Evolutionary conservation across 192 early-diverging fungal species (phyloP), one percentile per base, ranked within the genome.

Genomic region (Coemansia umbellata): DNA sequence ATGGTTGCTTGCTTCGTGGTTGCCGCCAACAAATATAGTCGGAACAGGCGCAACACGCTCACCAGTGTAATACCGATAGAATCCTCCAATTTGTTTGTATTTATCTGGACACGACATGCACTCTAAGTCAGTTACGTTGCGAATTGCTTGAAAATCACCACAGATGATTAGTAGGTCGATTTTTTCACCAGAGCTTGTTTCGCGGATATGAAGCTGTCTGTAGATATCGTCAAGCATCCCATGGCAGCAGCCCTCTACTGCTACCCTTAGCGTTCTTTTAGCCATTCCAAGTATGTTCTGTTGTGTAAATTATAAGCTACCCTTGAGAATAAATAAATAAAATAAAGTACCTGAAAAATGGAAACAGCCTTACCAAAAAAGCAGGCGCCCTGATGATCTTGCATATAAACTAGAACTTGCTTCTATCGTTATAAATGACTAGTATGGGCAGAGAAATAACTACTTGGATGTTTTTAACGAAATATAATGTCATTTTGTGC

Each of bases 11-110:
- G 92, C 90, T 68, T 99, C 97, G 60, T 99, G 97, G 70, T 99
- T 99, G 21, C 97, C 97, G 10, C 97, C 97, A 55, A 99, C 87
- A 74, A 99, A 97, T 1, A 99, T 57, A 4, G 95, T 98, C 0
- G 88, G 91, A 33, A 89, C 70, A 1, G 93, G 95, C 26, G 92
- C 91, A 18, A 55, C 66, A 28, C 74, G 72, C 56, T 85, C 73
- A 15, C 94, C 94, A 6, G 84, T 84, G 69, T 99, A 99, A 58
- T 98, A 99, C 37, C 96, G 82, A 80, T 94, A 79, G 66, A 99
- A 99, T 1, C 73, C 82, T 9, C 94, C 95, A 13, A 98, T 42
- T 22, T 66, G 66, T 35, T 84, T 85, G 67, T 91, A 95, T 55
- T 94, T 95, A 45, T 85, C 77, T 0, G 97, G 97, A 8, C 88